Evolutionary conservation across 371 early-diverging fungal species (phyloP).

Genomic region (Rhizopus delemar): DNA sequence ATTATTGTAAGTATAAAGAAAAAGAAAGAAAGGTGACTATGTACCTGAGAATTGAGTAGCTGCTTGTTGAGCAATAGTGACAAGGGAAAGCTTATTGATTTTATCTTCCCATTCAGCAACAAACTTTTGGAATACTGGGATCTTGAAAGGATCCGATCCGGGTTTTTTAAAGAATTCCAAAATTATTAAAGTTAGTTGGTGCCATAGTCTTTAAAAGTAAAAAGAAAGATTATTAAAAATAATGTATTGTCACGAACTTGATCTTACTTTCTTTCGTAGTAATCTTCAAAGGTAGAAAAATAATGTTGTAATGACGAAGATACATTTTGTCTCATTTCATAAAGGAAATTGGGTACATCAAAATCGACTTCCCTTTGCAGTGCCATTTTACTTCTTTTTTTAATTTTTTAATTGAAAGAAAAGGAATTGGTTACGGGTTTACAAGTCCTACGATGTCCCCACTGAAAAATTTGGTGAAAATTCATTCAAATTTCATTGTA

Average conservation of each 20-base stretch:
- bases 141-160: conserved; percentile 74
- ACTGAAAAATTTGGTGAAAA: too few species aligned
- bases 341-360: conserved; percentile 75
- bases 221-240: background rate
- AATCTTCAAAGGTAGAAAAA: conserved; percentile 81
- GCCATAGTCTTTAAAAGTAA: conserved; percentile 82
- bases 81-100: conserved; percentile 91
- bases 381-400: conserved; percentile 26
- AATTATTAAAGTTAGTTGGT: conserved; percentile 86
- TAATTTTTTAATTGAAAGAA: too few species aligned
- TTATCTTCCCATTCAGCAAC: conserved; percentile 89
- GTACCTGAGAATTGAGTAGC: conserved; percentile 77
- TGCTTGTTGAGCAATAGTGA: conserved; percentile 77
- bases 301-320: conserved; percentile 71
- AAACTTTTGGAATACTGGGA: conserved; percentile 86
- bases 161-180: conserved; percentile 78
- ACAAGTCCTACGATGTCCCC: too few species aligned
- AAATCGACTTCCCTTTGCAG: conserved; percentile 81
- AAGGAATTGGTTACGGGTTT: too few species aligned
- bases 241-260: background rate
- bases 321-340: conserved; percentile 66
- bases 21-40: background rate
- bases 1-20: too few species aligned
- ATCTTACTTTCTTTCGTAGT: conserved; percentile 91
- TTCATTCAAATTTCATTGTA: too few species aligned